A percentile compares a stretch with the other conserved stretches of the same genome.
Conservation (phyloP, 2,329 filamentous ascomycete genomes). For the Tolypocladium amazonense region DNA sequence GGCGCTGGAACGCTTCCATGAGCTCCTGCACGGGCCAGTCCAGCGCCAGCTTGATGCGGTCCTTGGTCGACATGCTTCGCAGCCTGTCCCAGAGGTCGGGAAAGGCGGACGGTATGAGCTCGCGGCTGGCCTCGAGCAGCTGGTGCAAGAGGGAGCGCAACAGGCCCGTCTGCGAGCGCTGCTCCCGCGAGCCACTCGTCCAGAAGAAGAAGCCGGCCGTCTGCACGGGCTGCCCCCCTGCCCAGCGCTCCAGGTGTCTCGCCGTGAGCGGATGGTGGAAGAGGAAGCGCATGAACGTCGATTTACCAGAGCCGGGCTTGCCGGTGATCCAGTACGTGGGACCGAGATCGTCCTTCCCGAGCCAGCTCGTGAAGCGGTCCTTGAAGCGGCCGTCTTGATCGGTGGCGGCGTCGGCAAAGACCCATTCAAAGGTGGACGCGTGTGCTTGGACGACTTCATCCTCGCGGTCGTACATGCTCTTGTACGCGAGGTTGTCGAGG, state of each 20-base stretch:
- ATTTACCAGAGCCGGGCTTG: conserved; percentile 35
- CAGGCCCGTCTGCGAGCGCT: conserved; percentile 25
- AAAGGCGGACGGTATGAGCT: conserved; percentile 14
- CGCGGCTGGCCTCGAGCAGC: conserved; percentile 14
- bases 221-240: conserved; percentile 11
- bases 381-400: conserved; percentile 9
- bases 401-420: conserved; percentile 13
- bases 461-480: conserved; percentile 19
- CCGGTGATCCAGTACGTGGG: conserved; percentile 26
- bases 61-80: conserved; percentile 16
- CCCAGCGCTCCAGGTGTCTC: conserved; percentile 14
- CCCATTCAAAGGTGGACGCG: conserved; percentile 24
- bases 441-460: conserved; percentile 19
- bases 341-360: conserved; percentile 9
- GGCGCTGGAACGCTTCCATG: conserved; percentile 10
- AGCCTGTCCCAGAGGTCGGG: conserved; percentile 18
- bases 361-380: conserved; percentile 16
- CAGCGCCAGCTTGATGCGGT: conserved; percentile 15
- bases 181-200: conserved; percentile 27
- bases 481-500: conserved; percentile 19
- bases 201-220: conserved; percentile 34
- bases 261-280: conserved; percentile 11
- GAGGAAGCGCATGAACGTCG: conserved; percentile 30
- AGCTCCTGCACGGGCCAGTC: conserved; percentile 21
- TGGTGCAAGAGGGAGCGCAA: conserved; percentile 25